A percentile compares a stretch with the other conserved stretches of the same genome.
Conservation (phyloP, 2,329 filamentous ascomycete species). For the Colletotrichum chlorophyti region DNA sequence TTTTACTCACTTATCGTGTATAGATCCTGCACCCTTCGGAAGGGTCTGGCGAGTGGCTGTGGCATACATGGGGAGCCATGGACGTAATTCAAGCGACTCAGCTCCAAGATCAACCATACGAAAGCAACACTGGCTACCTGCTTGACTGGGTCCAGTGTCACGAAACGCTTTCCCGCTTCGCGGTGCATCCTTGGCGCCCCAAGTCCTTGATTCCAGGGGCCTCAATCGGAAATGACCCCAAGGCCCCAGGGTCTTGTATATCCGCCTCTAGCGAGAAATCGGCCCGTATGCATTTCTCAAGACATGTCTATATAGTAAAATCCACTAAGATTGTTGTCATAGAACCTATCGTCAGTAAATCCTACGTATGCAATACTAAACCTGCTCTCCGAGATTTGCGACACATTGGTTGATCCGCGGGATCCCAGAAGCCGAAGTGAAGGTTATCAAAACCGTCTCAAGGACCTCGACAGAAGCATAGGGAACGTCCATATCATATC, state of each 20-base stretch:
- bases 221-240: neutral
- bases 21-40: neutral
- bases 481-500: neutral
- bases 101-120: neutral
- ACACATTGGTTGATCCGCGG: neutral
- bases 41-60: slow-evolving; percentile 5
- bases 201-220: neutral
- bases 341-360: neutral
- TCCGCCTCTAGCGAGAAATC: neutral
- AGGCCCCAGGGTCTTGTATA: neutral
- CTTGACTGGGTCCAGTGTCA: slow-evolving; percentile 9
- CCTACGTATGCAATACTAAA: slow-evolving; percentile 5
- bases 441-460: neutral
- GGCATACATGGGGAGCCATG: slow-evolving; percentile 8
- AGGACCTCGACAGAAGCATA: neutral
- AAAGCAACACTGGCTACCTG: neutral
- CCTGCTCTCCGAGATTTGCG: slow-evolving; percentile 9
- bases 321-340: neutral
- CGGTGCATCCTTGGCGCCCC: slow-evolving; percentile 7
- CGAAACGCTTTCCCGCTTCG: slow-evolving; percentile 1
- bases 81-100: neutral
- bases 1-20: no score
- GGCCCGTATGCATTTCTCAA: neutral
- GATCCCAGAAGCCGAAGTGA: neutral
- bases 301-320: no score